These are phyloP conservation scores for Casuarina glauca DNA, from an alignment of 306 rosid species.

Conservation along the genomic window DNA sequence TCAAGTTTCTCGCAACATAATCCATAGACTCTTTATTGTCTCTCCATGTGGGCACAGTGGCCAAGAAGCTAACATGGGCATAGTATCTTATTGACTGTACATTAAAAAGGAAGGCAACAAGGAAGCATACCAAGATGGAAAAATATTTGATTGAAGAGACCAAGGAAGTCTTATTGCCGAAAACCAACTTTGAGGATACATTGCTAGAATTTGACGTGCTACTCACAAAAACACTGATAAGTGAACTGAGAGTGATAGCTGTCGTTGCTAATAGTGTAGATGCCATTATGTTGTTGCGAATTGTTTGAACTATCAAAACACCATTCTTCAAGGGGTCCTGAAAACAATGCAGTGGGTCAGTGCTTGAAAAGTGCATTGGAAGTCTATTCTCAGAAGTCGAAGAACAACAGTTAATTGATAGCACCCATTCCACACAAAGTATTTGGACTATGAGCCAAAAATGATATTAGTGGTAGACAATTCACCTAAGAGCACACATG, in stretches of 20 bases:
- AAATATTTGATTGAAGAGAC: conserved; percentile 56
- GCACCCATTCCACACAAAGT: too few species aligned
- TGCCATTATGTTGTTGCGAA: conserved; percentile 89
- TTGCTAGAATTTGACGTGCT: conserved; percentile 36
- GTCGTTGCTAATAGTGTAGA: conserved; percentile 81
- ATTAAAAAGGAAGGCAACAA: conserved; percentile 81
- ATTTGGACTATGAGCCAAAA: background rate
- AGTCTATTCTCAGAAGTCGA: too few species aligned
- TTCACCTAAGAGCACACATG: background rate
- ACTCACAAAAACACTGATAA: conserved; percentile 75
- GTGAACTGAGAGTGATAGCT: conserved; percentile 75
- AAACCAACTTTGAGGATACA: conserved; percentile 41
- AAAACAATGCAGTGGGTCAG: conserved; percentile 27
- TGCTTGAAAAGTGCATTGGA: background rate
- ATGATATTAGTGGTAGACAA: background rate
- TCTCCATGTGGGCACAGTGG: conserved; percentile 66
- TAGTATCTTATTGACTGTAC: conserved; percentile 83
- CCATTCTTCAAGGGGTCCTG: conserved; percentile 94
- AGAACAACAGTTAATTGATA: too few species aligned
- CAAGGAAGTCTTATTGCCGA: conserved; percentile 56
- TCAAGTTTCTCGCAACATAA: conserved; percentile 60
- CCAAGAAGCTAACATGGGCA: conserved; percentile 80
- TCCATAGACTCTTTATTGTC: conserved; percentile 46
- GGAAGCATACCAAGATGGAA: conserved; percentile 70
- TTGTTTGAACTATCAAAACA: conserved; percentile 71